These are phyloP conservation scores for Adansonia rubrostipa DNA, from an alignment of 441 rosid genomes.

Conservation along the genomic window DNA sequence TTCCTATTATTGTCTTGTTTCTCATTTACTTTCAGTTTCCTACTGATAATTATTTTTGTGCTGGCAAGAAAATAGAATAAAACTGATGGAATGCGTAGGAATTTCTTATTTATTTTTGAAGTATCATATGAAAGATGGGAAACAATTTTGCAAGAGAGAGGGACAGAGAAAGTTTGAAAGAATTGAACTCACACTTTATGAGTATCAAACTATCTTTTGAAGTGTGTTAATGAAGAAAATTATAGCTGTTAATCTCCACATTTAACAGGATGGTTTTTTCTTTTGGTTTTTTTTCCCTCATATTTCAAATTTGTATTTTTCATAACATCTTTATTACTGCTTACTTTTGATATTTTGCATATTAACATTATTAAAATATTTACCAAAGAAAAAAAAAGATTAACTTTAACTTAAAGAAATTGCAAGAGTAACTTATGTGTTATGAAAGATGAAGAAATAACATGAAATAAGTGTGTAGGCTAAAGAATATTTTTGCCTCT, in stretches of 20 bases:
- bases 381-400: no score
- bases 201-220: background rate
- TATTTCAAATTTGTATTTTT: background rate
- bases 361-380: no score
- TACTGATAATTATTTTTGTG: background rate
- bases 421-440: no score
- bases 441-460: no score
- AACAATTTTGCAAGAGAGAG: background rate
- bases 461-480: no score
- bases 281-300: background rate
- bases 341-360: background rate
- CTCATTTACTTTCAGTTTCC: background rate
- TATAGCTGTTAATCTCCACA: background rate
- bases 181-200: background rate
- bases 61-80: background rate
- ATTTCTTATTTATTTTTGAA: background rate
- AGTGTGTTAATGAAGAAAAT: background rate
- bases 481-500: no score
- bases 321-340: background rate
- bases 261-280: background rate
- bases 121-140: background rate
- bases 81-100: background rate
- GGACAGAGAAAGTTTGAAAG: background rate
- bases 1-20: background rate
- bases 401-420: no score